Conservation (phyloP, 2,329 filamentous ascomycete species). For the Fusarium subtropicale region DNA sequence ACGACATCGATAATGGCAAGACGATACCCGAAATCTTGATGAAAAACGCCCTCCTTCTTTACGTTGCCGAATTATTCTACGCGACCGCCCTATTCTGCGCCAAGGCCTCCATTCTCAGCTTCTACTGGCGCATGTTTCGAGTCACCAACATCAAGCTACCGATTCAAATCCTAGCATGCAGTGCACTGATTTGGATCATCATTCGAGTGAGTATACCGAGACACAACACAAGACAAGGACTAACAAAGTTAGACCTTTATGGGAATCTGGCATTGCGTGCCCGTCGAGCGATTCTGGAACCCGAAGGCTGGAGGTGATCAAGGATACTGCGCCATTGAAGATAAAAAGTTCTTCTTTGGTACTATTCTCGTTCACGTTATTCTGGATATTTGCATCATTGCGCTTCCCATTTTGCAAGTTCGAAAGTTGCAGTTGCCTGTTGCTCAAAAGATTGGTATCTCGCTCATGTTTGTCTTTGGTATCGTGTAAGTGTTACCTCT, state of each 20-base stretch:
- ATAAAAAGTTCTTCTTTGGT: constrained; percentile 51
- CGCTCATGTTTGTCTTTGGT: constrained; percentile 49
- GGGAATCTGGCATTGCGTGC: constrained; percentile 37
- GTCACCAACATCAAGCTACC: constrained; percentile 44
- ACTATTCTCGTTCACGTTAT: constrained; percentile 48
- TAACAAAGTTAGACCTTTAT: constrained; percentile 18
- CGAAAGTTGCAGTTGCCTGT: constrained; percentile 46
- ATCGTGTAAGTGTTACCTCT: constrained; percentile 42
- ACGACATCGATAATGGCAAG: constrained; percentile 14
- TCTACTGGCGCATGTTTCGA: constrained; percentile 51
- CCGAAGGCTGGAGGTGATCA: not conserved
- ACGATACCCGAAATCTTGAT: constrained; percentile 16
- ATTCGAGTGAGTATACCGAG: constrained; percentile 36
- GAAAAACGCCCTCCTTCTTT: constrained; percentile 27
- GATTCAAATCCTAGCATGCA: constrained; percentile 43
- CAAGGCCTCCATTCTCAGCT: constrained; percentile 46
- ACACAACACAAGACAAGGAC: accelerated
- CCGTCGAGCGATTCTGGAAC: constrained; percentile 37
- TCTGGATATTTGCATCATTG: constrained; percentile 49
- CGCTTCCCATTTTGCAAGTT: constrained; percentile 49
- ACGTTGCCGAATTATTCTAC: constrained; percentile 46
- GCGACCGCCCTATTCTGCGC: constrained; percentile 45
- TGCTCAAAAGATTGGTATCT: constrained; percentile 47
- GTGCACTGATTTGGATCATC: constrained; percentile 46
- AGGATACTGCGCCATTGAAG: constrained; percentile 37